phyloP scores from a whole-genome alignment of 176 grass and related monocot genomes.

The Musa itinerans region DNA sequence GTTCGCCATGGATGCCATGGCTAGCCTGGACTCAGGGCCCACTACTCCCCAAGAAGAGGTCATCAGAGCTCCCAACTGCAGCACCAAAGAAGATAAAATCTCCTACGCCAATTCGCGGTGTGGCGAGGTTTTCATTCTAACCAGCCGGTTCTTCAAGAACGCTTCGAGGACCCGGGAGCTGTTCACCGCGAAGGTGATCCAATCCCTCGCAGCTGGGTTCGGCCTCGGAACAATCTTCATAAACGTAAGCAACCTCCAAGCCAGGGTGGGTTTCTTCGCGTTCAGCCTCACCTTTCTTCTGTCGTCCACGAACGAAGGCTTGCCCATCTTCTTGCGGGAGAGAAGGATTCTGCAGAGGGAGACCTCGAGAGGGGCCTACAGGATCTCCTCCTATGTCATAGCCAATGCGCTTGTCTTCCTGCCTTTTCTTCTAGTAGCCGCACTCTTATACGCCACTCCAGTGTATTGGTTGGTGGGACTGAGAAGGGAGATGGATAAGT shows the following conservation, averaged over 20 bases:
- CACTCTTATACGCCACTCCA: slow-evolving; percentile 49
- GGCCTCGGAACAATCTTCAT: slow-evolving; percentile 75
- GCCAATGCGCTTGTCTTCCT: slow-evolving; percentile 62
- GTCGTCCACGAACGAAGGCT: slow-evolving; percentile 67
- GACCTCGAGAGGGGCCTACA: slow-evolving; percentile 72
- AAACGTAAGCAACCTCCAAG: slow-evolving; percentile 48
- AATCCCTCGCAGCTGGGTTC: slow-evolving; percentile 41
- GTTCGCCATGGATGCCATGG: slow-evolving; percentile 66
- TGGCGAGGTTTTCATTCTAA: slow-evolving; percentile 44
- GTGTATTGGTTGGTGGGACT: slow-evolving; percentile 91
- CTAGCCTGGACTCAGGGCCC: neutral
- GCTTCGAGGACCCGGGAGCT: slow-evolving; percentile 69
- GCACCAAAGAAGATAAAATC: slow-evolving; percentile 4
- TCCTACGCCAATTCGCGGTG: slow-evolving; percentile 49
- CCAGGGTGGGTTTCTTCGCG: slow-evolving; percentile 77
- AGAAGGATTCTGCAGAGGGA: slow-evolving; percentile 66
- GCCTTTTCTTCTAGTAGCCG: slow-evolving; percentile 53
- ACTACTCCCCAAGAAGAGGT: neutral
- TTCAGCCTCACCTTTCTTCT: slow-evolving; percentile 89
- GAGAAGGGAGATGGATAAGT: slow-evolving; percentile 32
- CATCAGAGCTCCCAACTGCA: neutral
- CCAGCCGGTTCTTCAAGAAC: slow-evolving; percentile 42
- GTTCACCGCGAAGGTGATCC: slow-evolving; percentile 50
- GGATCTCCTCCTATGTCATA: slow-evolving; percentile 68
- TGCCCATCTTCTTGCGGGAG: slow-evolving; percentile 85